These are phyloP conservation scores for Dianthus caryophyllus DNA, from an alignment of 148 eudicot species.

Conservation along the genomic window DNA sequence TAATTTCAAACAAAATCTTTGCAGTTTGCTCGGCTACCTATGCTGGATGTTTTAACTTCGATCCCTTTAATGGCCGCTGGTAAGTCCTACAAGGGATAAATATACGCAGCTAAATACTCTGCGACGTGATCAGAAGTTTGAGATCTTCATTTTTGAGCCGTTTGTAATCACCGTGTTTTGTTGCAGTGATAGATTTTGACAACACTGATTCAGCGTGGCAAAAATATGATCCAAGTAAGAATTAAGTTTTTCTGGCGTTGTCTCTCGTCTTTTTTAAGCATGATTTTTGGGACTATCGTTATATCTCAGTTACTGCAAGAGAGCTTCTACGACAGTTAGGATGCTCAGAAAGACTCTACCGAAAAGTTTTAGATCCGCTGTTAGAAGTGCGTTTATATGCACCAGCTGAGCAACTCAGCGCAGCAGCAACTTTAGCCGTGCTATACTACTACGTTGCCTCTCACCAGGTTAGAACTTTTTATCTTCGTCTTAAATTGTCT, in stretches of 20 bases:
- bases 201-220: constrained; percentile 67
- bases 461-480: constrained; percentile 53
- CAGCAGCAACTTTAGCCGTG: constrained; percentile 70
- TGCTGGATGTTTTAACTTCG: constrained; percentile 50
- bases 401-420: constrained; percentile 75
- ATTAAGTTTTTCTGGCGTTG: too few relatives aligned
- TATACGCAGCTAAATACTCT: neutral
- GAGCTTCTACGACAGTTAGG: constrained; percentile 69
- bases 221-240: constrained; percentile 65
- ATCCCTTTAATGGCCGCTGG: constrained; percentile 74
- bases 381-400: constrained; percentile 71
- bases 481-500: neutral
- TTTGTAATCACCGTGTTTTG: constrained; percentile 3
- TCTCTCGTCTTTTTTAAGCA: too few relatives aligned
- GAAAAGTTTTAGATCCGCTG: constrained; percentile 49
- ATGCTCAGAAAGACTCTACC: constrained; percentile 60
- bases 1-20: constrained; percentile 16
- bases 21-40: constrained; percentile 54
- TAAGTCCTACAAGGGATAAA: constrained; percentile 17
- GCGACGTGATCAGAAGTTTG: neutral
- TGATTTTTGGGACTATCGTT: constrained; percentile 11
- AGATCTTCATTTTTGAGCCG: constrained; percentile 3
- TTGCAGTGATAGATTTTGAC: constrained; percentile 72
- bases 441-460: constrained; percentile 56
- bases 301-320: constrained; percentile 71